Evolutionary conservation across 352 stramenopile genomes (phyloP).

Genomic region (Globisporangium ultimum): DNA sequence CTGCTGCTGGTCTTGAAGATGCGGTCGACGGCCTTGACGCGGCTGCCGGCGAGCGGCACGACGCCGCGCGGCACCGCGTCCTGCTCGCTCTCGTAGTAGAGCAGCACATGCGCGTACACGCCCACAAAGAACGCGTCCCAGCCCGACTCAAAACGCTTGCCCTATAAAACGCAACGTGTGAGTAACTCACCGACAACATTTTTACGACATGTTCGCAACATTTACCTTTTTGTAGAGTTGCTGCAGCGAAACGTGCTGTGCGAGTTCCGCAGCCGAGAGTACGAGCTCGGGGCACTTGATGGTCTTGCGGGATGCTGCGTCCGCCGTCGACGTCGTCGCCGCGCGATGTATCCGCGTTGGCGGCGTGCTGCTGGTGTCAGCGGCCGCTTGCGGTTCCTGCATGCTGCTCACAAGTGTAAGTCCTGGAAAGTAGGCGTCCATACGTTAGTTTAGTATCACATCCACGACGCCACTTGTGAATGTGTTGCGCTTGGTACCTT

Average conservation of each 20-base stretch:
- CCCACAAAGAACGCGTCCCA: slow-evolving; percentile 60
- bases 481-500: too few species aligned
- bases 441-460: too few species aligned
- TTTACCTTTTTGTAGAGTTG: slow-evolving; percentile 52
- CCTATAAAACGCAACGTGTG: slow-evolving; percentile 9
- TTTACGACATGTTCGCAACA: too few species aligned
- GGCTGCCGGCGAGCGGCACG: slow-evolving; percentile 44
- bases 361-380: slow-evolving; percentile 7
- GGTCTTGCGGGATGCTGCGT: slow-evolving; percentile 5
- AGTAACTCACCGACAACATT: not conserved
- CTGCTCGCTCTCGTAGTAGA: slow-evolving; percentile 53
- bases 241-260: slow-evolving; percentile 36
- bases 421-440: too few species aligned
- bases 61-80: slow-evolving; percentile 47
- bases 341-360: not conserved
- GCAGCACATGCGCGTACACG: slow-evolving; percentile 57
- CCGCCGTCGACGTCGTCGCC: slow-evolving; percentile 7
- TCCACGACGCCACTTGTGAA: too few species aligned
- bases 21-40: slow-evolving; percentile 51
- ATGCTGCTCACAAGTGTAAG: not conserved
- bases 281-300: slow-evolving; percentile 48
- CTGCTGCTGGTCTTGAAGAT: slow-evolving; percentile 42
- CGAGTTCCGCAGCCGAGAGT: slow-evolving; percentile 38
- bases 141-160: slow-evolving; percentile 59
- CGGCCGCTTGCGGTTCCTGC: not conserved